Conservation (phyloP, 257 asterid species). For the Fraxinus pennsylvanica region DNA sequence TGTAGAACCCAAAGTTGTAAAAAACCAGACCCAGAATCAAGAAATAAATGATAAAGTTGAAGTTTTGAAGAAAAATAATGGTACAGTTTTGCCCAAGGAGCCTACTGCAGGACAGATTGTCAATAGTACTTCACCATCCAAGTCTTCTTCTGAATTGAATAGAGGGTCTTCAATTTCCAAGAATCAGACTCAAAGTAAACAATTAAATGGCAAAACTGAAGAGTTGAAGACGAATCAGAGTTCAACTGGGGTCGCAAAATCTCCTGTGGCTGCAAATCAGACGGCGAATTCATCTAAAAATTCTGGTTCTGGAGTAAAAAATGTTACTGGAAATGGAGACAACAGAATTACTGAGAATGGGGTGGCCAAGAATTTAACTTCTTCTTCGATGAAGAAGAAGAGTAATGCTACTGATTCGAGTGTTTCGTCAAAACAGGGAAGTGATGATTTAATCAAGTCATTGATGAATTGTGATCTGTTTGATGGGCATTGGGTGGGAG, state of each 20-base stretch:
- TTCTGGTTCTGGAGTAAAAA: constrained; percentile 21
- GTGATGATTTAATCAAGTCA: constrained; percentile 52
- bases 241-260: constrained; percentile 24
- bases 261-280: constrained; percentile 35
- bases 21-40: constrained; percentile 23
- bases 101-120: constrained; percentile 23
- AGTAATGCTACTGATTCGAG: constrained; percentile 25
- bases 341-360: constrained; percentile 42
- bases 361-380: constrained; percentile 39
- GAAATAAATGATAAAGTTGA: constrained; percentile 21
- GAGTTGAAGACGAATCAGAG: constrained; percentile 42
- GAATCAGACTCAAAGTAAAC: constrained; percentile 40
- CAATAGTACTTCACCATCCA: constrained; percentile 10
- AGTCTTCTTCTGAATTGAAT: constrained; percentile 26
- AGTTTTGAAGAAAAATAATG: constrained; percentile 26
- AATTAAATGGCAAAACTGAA: constrained; percentile 34
- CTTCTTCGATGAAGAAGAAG: constrained; percentile 47
- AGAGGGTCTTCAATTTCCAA: constrained; percentile 21
- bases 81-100: constrained; percentile 28
- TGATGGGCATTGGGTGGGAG: constrained; percentile 92
- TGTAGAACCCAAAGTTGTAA: constrained; percentile 6
- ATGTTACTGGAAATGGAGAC: constrained; percentile 32
- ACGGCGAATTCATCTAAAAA: constrained; percentile 31
- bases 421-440: constrained; percentile 29
- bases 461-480: constrained; percentile 65